phyloP scores from a whole-genome alignment of 1,284 basidiomycete species.

The Anthracocystis walkeri region DNA sequence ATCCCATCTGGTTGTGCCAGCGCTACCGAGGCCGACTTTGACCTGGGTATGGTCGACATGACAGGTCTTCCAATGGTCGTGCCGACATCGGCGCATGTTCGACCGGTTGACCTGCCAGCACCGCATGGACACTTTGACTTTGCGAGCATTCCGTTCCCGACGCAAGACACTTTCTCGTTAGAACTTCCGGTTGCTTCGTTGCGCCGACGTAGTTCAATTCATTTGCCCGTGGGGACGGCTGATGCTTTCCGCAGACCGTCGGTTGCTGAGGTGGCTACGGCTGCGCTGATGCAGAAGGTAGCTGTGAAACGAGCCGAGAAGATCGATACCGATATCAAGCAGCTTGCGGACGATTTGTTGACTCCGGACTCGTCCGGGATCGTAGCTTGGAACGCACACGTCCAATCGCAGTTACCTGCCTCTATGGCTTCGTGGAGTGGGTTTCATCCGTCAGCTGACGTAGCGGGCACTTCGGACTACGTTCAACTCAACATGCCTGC shows the following conservation, averaged over 20 bases:
- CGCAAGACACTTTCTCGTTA: conserved; percentile 30
- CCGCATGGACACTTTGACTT: conserved; percentile 54
- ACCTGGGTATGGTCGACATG: conserved; percentile 30
- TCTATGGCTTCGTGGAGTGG: conserved; percentile 35
- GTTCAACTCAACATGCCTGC: conserved; percentile 5
- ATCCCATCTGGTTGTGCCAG: conserved; percentile 29
- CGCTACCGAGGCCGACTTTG: conserved; percentile 37
- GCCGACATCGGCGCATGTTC: conserved; percentile 54
- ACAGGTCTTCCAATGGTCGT: conserved; percentile 28
- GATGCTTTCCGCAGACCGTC: conserved; percentile 38
- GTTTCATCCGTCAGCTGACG: conserved; percentile 10
- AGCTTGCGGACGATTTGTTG: conserved; percentile 28
- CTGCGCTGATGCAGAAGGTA: conserved; percentile 38
- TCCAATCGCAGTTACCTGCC: conserved; percentile 33
- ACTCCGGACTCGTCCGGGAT: conserved; percentile 28
- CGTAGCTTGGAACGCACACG: conserved; percentile 44
- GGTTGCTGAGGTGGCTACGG: conserved; percentile 46
- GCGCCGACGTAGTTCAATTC: conserved; percentile 47
- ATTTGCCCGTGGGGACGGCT: conserved; percentile 28
- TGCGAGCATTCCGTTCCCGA: conserved; percentile 49
- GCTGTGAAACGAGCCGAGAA: conserved; percentile 34
- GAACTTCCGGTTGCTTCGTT: conserved; percentile 30
- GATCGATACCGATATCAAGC: conserved; percentile 32
- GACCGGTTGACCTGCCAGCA: conserved; percentile 46
- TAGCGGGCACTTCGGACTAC: conserved; percentile 19